Conservation (phyloP, 2,329 filamentous ascomycete species). For the Macrophomina tecta region DNA sequence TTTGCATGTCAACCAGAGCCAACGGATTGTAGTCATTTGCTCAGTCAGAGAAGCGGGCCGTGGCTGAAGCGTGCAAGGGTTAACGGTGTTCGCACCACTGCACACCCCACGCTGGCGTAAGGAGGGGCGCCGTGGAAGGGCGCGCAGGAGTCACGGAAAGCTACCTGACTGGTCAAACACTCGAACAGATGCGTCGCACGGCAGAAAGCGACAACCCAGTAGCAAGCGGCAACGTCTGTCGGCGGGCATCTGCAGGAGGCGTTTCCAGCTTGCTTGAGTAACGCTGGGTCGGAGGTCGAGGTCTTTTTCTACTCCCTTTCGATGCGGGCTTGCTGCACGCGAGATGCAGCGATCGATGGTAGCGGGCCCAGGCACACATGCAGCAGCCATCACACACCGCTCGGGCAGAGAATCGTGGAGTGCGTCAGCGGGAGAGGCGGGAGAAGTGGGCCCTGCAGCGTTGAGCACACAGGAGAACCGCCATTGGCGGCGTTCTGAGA, state of each 20-base stretch:
- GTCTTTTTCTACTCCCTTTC: background rate
- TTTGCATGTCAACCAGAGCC: background rate
- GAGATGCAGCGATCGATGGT: slow-evolving; percentile 17
- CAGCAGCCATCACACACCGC: slow-evolving; percentile 21
- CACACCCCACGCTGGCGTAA: slow-evolving; percentile 12
- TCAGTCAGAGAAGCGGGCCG: background rate
- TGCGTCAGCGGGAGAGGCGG: slow-evolving; percentile 2
- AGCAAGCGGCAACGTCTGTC: slow-evolving; percentile 18
- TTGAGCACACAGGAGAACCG: slow-evolving; percentile 13
- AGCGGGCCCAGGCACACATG: background rate
- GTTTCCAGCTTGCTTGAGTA: slow-evolving; percentile 17
- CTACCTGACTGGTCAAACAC: background rate
- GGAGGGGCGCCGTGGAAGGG: slow-evolving; percentile 1
- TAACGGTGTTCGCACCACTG: slow-evolving; percentile 1
- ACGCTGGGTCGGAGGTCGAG: slow-evolving; percentile 21
- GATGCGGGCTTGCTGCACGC: slow-evolving; percentile 7
- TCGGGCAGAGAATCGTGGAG: background rate
- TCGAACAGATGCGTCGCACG: slow-evolving; percentile 19
- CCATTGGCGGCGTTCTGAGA: slow-evolving; percentile 23
- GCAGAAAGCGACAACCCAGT: background rate
- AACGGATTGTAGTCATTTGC: background rate
- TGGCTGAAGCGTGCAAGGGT: slow-evolving; percentile 13
- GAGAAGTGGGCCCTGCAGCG: slow-evolving; percentile 13
- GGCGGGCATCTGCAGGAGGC: slow-evolving; percentile 5
- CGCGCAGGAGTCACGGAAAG: background rate